Percentiles rank a stretch among this genome's conserved stretches.
These are phyloP conservation scores for Fusarium liriodendri DNA, from an alignment of 2,329 filamentous ascomycete genomes.

Conservation along the genomic window DNA sequence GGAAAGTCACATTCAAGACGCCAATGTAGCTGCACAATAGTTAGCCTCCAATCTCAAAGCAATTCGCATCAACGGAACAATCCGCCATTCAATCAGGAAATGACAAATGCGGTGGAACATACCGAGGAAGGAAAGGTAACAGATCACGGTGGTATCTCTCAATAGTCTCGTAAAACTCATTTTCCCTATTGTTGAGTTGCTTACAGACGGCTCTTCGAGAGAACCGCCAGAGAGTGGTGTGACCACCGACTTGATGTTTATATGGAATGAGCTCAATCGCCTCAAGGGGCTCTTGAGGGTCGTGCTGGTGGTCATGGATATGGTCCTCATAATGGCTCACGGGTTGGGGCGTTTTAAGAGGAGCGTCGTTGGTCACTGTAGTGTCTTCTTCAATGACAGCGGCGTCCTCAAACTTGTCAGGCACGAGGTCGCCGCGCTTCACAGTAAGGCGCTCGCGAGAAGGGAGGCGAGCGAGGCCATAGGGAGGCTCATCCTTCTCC, in stretches of 20 bases:
- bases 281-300: slow-evolving; percentile 74
- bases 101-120: slow-evolving; percentile 43
- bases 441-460: slow-evolving; percentile 47
- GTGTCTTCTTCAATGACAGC: slow-evolving; percentile 55
- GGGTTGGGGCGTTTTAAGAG: slow-evolving; percentile 50
- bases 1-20: slow-evolving; percentile 95
- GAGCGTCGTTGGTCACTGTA: slow-evolving; percentile 49
- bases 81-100: neutral
- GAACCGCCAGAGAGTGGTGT: slow-evolving; percentile 96
- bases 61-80: slow-evolving; percentile 17
- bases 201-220: slow-evolving; percentile 97
- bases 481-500: slow-evolving; percentile 35
- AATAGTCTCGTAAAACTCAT: slow-evolving; percentile 98
- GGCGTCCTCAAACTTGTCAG: slow-evolving; percentile 52
- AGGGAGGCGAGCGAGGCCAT: slow-evolving; percentile 40
- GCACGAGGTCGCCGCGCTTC: slow-evolving; percentile 46
- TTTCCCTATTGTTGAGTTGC: slow-evolving; percentile 96
- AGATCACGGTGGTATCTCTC: slow-evolving; percentile 91
- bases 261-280: slow-evolving; percentile 97
- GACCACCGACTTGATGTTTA: slow-evolving; percentile 95
- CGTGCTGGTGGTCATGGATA: slow-evolving; percentile 63
- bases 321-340: slow-evolving; percentile 59
- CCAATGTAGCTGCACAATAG: slow-evolving; percentile 83
- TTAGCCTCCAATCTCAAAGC: slow-evolving; percentile 15
- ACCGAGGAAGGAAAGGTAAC: slow-evolving; percentile 90